Percentiles rank a stretch among this genome's conserved stretches.
Conservation (phyloP, 1,139 yeast species). For the Saccharomycopsis crataegensis region DNA sequence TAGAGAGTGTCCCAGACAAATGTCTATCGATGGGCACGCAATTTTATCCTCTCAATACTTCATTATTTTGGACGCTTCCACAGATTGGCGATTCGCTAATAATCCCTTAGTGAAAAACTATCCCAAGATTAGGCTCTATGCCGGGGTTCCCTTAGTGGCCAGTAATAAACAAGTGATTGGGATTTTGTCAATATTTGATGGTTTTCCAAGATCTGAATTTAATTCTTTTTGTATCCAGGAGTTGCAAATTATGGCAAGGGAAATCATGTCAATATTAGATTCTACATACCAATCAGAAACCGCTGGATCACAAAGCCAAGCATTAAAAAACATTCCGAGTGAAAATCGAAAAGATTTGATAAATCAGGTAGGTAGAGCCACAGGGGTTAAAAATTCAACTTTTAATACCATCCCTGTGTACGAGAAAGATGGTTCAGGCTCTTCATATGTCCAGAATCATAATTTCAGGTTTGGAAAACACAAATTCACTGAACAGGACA, state of each 20-base stretch:
- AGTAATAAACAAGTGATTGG: slow-evolving; percentile 43
- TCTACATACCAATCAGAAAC: slow-evolving; percentile 16
- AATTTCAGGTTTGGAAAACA: slow-evolving; percentile 36
- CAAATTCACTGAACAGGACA: slow-evolving; percentile 24
- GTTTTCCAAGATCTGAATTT: slow-evolving; percentile 36
- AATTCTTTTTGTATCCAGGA: slow-evolving; percentile 30
- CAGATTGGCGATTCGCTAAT: slow-evolving; percentile 58
- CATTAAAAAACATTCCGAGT: background rate
- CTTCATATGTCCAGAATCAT: slow-evolving; percentile 44
- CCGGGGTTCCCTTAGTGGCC: slow-evolving; percentile 51
- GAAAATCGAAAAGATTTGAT: slow-evolving; percentile 20
- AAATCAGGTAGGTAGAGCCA: slow-evolving; percentile 46
- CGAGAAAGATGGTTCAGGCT: slow-evolving; percentile 58
- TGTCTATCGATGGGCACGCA: slow-evolving; percentile 62
- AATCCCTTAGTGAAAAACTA: slow-evolving; percentile 59
- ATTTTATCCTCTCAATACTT: slow-evolving; percentile 50
- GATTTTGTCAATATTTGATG: slow-evolving; percentile 52
- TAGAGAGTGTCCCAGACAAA: slow-evolving; percentile 43
- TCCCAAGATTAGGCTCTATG: slow-evolving; percentile 53
- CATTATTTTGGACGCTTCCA: slow-evolving; percentile 47
- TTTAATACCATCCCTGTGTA: slow-evolving; percentile 36
- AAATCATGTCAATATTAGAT: slow-evolving; percentile 39
- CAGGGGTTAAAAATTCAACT: slow-evolving; percentile 29
- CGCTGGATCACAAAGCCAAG: background rate
- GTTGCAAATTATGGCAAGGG: slow-evolving; percentile 35